Base-by-base conservation (phyloP, 306 rosid genomes). In the Coriaria nepalensis region DNA sequence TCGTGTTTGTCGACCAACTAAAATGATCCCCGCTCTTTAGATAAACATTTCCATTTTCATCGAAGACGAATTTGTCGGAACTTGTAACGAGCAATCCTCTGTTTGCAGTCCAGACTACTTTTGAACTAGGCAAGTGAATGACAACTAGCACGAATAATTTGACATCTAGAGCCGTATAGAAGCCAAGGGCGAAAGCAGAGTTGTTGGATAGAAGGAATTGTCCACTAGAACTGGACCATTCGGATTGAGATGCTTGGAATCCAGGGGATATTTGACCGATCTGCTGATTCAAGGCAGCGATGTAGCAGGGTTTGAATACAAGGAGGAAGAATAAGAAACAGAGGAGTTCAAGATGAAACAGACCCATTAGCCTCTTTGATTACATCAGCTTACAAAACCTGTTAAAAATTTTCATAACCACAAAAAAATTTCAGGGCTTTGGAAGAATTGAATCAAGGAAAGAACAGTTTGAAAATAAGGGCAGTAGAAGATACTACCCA, bases 71-170 rank as follows among this genome's bases (percentile, higher is more conserved):
- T 8, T 50, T 52, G 38, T 63, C 69, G 39, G 60, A 64, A 40
- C 48, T 60, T 7, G 61, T 35, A 20, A 67, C 59, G 15, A 57
- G 69, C 0, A 2, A 36, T 47, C 46, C 75, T 62, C 78, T 75
- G 50, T 73, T 73, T 12, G 76, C 87, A 43, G 70, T 60, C 87
- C 80, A 80, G 43, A 80, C 68, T 10, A 59, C 59, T 41, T 43
- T 69, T 12, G 38, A 11, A 37, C 61, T 61, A 13, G 34, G n/a
- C 40, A 47, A 12, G 54, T 65, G 68, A 37, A 49, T 56, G 49
- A 71, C 36, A n/a, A 43, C 65, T 0, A 71, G 72, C 10, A 65
- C 13, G 53, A 60, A 71, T 12, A 37, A 32, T 35, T 56, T 47
- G 50, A 20, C 35, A 10, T 65, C 55, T 8, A 53, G 54, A 8